Conservation (phyloP, 2,329 filamentous ascomycete genomes). For the Trichoderma sp. region DNA sequence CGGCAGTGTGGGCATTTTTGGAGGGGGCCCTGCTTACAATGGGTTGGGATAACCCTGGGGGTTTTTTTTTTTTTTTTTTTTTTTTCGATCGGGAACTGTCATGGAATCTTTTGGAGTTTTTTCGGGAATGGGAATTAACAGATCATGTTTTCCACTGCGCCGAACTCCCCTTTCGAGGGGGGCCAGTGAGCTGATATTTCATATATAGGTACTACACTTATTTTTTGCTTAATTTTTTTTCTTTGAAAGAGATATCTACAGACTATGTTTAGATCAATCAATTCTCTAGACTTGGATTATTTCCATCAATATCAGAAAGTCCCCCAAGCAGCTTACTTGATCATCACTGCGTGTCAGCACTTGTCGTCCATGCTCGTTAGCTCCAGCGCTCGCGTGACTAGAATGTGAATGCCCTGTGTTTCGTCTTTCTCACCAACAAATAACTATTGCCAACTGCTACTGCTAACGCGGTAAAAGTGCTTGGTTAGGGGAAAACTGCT, state of each 20-base stretch:
- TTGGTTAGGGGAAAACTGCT: not conserved
- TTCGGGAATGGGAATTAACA: not conserved
- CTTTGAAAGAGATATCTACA: not conserved
- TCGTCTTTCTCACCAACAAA: not conserved
- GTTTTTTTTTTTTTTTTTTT: too few species aligned
- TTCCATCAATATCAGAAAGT: not conserved
- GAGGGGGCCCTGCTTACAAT: conserved; percentile 14
- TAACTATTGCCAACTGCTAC: not conserved
- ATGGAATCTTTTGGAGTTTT: conserved; percentile 20
- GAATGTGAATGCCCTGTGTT: not conserved
- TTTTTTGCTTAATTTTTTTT: conserved; percentile 2
- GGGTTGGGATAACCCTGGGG: conserved; percentile 7
- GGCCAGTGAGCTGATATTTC: not conserved
- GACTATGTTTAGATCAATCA: not conserved
- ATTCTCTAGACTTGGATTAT: conserved; percentile 5
- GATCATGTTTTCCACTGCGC: not conserved
- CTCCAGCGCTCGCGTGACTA: not conserved
- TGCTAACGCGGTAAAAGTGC: not conserved
- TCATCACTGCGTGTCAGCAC: conserved; percentile 2
- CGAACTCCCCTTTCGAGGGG: not conserved
- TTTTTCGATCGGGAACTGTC: not conserved
- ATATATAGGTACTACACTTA: not conserved
- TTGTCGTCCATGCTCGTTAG: not conserved
- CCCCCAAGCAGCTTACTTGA: not conserved
- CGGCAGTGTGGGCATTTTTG: not conserved